phyloP scores from a whole-genome alignment of 2,329 filamentous ascomycete genomes.

The Phaeosphaeriaceae sp. region DNA sequence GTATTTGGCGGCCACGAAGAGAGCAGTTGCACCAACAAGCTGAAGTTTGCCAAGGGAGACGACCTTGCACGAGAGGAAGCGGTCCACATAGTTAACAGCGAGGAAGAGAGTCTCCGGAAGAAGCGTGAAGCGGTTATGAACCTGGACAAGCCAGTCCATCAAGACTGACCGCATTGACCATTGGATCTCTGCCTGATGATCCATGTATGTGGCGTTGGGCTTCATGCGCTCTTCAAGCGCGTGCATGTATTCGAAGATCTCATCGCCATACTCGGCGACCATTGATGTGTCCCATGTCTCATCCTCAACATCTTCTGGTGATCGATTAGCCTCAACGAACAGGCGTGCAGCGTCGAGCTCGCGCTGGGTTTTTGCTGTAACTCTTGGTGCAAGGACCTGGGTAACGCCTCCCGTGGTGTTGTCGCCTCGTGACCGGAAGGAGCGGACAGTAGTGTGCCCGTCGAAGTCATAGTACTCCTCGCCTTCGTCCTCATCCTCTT shows the following conservation, averaged over 20 bases:
- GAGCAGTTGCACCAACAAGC: slow-evolving; percentile 91
- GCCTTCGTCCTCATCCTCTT: slow-evolving; percentile 73
- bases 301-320: slow-evolving; percentile 80
- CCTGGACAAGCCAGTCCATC: slow-evolving; percentile 98
- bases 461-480: slow-evolving; percentile 76
- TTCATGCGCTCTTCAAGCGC: slow-evolving; percentile 86
- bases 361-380: slow-evolving; percentile 70
- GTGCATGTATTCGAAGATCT: slow-evolving; percentile 93
- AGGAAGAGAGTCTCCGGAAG: slow-evolving; percentile 95
- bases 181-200: slow-evolving; percentile 93
- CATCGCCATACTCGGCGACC: slow-evolving; percentile 95
- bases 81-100: slow-evolving; percentile 95
- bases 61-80: slow-evolving; percentile 92
- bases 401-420: slow-evolving; percentile 71
- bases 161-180: slow-evolving; percentile 98
- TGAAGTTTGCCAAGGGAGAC: slow-evolving; percentile 95
- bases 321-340: slow-evolving; percentile 70
- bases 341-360: slow-evolving; percentile 74
- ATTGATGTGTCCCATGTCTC: slow-evolving; percentile 94
- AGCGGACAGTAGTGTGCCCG: slow-evolving; percentile 76
- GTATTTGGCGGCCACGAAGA: slow-evolving; percentile 96
- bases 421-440: slow-evolving; percentile 76
- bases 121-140: slow-evolving; percentile 88
- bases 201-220: slow-evolving; percentile 94
- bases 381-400: slow-evolving; percentile 73